Base-by-base conservation (phyloP, 345 rosid species). In the Salix dunnii region DNA sequence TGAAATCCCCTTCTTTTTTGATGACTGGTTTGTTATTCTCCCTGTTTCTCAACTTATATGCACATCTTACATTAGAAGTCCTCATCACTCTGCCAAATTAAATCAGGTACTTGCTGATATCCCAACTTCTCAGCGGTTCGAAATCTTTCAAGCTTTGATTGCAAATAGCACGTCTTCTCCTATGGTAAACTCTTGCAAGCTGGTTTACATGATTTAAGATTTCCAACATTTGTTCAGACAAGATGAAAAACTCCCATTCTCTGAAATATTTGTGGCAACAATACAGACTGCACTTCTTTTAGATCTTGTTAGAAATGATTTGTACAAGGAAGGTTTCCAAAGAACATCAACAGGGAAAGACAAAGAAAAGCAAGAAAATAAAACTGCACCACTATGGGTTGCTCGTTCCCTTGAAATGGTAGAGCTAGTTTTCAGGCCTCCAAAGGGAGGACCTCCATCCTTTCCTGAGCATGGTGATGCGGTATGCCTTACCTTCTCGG, bases 401-500 rank as follows among this genome's bases (percentile, higher is more conserved):
- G 70, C 84, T 38, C 68, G 78, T 83, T 86, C 87, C 82, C 86
- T 88, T 48, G 91, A 96, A 83, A 80, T 96, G 67, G 88, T 93
- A 74, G 94, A 90, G 86, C 53, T 85, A 43, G 88, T 93, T 80
- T 86, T 96, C 84, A 85, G 83, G 83, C 98, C 98, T 84, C 81
- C 90, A 28, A 77, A 74, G 42, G 97, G 99, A 55, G 97, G 98
- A 71, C 97, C 96, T 79, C 96, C 98, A 27, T 70, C 79, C 75
- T 87, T 93, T 85, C 98, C 94, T 0, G 96, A 93, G 67, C 84
- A 87, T 70, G 83, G 90, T 30, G 99, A 96, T 81, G 89, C 88
- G 82, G 99, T 93, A 81, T 70, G 33, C 72, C 71, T 64, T 74
- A 61, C 75, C 18, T 49, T 77, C 70, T 13, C 68, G 2, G 6